Base-by-base conservation (phyloP, 2,329 filamentous ascomycete species). In the Hypoxylon sp. region DNA sequence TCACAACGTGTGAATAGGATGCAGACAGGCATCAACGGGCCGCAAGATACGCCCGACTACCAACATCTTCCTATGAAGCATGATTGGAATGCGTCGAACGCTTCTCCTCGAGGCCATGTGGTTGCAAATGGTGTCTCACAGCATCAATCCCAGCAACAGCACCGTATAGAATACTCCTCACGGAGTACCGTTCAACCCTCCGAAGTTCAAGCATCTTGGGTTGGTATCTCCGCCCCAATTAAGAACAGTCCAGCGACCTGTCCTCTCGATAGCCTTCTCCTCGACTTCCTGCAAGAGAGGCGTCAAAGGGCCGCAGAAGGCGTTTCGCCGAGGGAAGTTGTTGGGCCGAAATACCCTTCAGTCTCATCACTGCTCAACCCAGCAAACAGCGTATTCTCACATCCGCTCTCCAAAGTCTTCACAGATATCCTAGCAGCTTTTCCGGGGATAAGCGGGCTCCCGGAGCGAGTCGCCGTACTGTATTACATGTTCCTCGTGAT, bases 401-500 rank as follows among this genome's bases (percentile, higher is more conserved):
- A 97, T 75, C 93, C 93, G 0, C 84, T 97, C 1, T 95, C 93
- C 5, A 93, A 93, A 72, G 87, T 97, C 13, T 93, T 97, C 77
- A 94, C 92, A 46, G 93, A 97, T 78, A 94, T 97, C 65, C 84
- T 97, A 10, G 85, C 88, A 70, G 93, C 91, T n/a, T 97, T 97
- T 74, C 93, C 94, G 0, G 90, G 92, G 73, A 89, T 97, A 31
- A 88, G 86, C 3, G 86, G 85, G n/a, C 85, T 97, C 0, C 94
- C 94, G 0, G 94, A 97, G 80, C 91, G 92, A 74, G 89, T 97
- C 0, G 94, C 92, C 8, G 89, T 93, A 5, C 85, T 97, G 6
- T 97, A 94, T 78, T 83, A 91, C 76, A 97, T 97, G 92, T 97
- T 97, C 80, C 85, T 94, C 33, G 78, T 94, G 70, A 93, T 96